phyloP scores from a whole-genome alignment of 2,329 filamentous ascomycete genomes.

The Phoma sp. region DNA sequence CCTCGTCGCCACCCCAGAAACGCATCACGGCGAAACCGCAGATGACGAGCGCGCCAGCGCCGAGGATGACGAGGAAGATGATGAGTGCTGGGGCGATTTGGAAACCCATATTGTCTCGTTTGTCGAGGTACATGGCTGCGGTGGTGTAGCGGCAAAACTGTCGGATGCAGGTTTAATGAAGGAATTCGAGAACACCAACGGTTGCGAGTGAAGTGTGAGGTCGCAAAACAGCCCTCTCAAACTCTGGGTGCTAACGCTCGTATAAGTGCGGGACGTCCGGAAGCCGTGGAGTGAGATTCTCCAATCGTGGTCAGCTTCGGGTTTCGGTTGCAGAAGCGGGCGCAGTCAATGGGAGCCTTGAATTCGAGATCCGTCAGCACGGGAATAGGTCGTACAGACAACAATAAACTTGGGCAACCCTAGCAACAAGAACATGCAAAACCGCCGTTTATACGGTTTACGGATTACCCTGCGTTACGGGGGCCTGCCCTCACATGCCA shows the following conservation, averaged over 20 bases:
- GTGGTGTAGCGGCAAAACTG: constrained; percentile 2
- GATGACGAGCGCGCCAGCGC: constrained; percentile 28
- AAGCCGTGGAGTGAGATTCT: background rate
- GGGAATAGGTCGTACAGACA: constrained; percentile 5
- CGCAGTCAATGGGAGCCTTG: background rate
- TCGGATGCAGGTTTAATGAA: background rate
- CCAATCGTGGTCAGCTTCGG: constrained; percentile 10
- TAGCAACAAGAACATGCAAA: constrained; percentile 1
- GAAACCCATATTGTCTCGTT: constrained; percentile 40
- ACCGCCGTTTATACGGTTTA: background rate
- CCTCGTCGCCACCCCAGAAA: constrained; percentile 23
- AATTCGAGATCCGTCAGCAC: background rate
- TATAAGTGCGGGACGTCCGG: constrained; percentile 14
- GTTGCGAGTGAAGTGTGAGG: constrained; percentile 4
- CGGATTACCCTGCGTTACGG: background rate
- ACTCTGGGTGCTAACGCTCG: background rate
- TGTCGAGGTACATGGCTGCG: constrained; percentile 23
- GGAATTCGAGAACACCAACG: background rate
- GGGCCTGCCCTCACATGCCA: constrained; percentile 7
- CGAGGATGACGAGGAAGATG: constrained; percentile 42
- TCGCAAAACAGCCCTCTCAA: background rate
- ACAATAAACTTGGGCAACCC: background rate
- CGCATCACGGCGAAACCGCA: constrained; percentile 33
- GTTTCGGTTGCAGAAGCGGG: constrained; percentile 3
- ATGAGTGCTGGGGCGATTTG: constrained; percentile 34